Conservation (phyloP, 441 rosid species). For the Pelargonium fulgidum region DNA sequence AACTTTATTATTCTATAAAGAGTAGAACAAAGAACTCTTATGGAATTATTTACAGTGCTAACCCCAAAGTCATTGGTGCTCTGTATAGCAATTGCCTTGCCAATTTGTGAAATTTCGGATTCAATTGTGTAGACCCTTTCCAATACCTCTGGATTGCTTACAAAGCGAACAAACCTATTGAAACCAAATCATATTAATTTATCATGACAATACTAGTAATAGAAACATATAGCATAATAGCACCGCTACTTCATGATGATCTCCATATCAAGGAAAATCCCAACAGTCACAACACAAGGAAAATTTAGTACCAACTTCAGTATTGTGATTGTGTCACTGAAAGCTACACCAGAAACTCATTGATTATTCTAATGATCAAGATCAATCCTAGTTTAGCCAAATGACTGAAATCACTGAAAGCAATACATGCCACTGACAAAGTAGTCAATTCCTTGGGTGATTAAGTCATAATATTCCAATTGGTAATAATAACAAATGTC, state of each 20-base stretch:
- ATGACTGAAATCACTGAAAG: constrained; percentile 4
- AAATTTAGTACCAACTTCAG: background rate
- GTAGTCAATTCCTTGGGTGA: background rate
- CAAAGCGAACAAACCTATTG: constrained; percentile 95
- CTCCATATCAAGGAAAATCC: background rate
- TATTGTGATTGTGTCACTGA: background rate
- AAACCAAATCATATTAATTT: constrained; percentile 17
- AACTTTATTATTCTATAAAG: background rate
- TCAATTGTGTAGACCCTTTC: constrained; percentile 77
- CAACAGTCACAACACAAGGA: background rate
- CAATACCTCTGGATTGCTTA: constrained; percentile 84
- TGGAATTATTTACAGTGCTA: constrained; percentile 43
- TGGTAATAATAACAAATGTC: background rate
- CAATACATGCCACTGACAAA: background rate
- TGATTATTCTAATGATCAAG: background rate
- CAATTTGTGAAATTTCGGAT: constrained; percentile 89
- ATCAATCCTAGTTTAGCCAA: background rate
- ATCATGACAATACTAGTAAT: constrained; percentile 8
- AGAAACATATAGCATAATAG: background rate
- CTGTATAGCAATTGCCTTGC: constrained; percentile 79
- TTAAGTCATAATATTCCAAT: background rate
- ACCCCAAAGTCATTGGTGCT: constrained; percentile 51
- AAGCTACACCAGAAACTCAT: background rate
- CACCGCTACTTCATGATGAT: constrained; percentile 7
- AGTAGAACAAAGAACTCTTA: constrained; percentile 11